Evolutionary conservation across 768 basidiomycete genomes (phyloP).

Genomic region (Tephrocybe sp.): DNA sequence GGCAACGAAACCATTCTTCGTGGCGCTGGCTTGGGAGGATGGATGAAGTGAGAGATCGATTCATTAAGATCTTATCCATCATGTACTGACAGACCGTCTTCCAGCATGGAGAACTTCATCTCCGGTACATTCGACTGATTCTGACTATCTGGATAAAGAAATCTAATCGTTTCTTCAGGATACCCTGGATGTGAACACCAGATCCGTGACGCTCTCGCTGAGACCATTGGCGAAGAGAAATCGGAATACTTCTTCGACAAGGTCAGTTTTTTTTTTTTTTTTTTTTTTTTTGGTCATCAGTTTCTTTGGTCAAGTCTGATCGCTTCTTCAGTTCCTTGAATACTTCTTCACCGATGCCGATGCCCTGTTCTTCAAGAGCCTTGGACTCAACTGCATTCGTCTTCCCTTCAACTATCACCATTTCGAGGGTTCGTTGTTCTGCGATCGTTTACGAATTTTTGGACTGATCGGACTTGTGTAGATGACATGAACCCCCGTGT

Average conservation of each 20-base stretch:
- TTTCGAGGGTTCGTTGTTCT: conserved; percentile 48
- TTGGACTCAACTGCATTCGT: conserved; percentile 80
- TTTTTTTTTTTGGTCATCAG: conserved; percentile 7
- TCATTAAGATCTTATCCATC: conserved; percentile 1
- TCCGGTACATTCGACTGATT: conserved; percentile 36
- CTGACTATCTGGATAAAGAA: background rate
- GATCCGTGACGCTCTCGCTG: conserved; percentile 67
- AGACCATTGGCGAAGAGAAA: conserved; percentile 62
- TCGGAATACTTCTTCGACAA: conserved; percentile 84
- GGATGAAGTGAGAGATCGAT: conserved; percentile 69
- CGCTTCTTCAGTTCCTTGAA: conserved; percentile 60
- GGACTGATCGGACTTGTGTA: conserved; percentile 11
- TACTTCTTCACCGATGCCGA: conserved; percentile 80
- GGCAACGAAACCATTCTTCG: conserved; percentile 58
- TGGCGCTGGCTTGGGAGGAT: conserved; percentile 79
- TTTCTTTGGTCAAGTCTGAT: background rate
- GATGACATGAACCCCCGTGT: conserved; percentile 80
- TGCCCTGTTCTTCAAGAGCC: conserved; percentile 71
- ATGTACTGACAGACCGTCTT: conserved; percentile 1
- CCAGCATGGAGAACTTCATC: conserved; percentile 77
- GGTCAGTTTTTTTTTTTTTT: conserved; percentile 29
- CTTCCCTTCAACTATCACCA: conserved; percentile 73
- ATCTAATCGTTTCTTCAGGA: conserved; percentile 31
- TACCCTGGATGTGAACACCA: conserved; percentile 83
- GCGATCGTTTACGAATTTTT: background rate